A percentile compares a stretch with the other conserved stretches of the same genome.
These are phyloP conservation scores for Aspergillus heteromorphus DNA, from an alignment of 495 filamentous ascomycete genomes.

Conservation along the genomic window DNA sequence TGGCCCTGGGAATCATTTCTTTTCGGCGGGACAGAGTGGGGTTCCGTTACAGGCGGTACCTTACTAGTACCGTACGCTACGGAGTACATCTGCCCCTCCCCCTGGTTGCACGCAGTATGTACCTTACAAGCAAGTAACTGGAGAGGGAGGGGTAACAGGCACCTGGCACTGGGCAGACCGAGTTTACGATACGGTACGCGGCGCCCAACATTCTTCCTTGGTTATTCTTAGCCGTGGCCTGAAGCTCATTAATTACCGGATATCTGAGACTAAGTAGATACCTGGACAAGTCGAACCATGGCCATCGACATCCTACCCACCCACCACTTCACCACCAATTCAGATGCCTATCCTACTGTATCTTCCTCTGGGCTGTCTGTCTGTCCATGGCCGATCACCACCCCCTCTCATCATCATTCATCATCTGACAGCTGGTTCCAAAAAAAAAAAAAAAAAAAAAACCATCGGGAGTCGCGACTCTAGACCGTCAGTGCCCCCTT, in stretches of 20 bases:
- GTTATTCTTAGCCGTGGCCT: background rate
- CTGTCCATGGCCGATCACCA: background rate
- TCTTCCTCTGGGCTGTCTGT: too few species aligned
- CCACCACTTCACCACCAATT: too few species aligned
- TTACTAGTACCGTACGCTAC: too few species aligned
- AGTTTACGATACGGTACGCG: constrained; percentile 2
- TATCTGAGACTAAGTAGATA: background rate
- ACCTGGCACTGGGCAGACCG: background rate
- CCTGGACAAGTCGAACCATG: background rate
- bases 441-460: too few species aligned
- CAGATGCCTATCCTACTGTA: too few species aligned
- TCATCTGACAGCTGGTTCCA: constrained; percentile 9
- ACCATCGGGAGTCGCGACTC: background rate
- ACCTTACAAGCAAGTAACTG: background rate
- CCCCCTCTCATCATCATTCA: background rate
- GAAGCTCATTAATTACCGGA: background rate
- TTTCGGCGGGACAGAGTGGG: constrained; percentile 9
- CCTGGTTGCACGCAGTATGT: too few species aligned
- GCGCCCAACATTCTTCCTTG: background rate
- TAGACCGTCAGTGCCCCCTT: constrained; percentile 7
- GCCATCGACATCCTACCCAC: too few species aligned
- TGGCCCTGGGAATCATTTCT: constrained; percentile 1
- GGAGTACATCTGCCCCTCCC: too few species aligned
- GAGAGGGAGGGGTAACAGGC: background rate
- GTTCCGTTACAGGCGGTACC: too few species aligned